Evolutionary conservation across 2,329 filamentous ascomycete species (phyloP).

Genomic region (Colletotrichum aenigma): DNA sequence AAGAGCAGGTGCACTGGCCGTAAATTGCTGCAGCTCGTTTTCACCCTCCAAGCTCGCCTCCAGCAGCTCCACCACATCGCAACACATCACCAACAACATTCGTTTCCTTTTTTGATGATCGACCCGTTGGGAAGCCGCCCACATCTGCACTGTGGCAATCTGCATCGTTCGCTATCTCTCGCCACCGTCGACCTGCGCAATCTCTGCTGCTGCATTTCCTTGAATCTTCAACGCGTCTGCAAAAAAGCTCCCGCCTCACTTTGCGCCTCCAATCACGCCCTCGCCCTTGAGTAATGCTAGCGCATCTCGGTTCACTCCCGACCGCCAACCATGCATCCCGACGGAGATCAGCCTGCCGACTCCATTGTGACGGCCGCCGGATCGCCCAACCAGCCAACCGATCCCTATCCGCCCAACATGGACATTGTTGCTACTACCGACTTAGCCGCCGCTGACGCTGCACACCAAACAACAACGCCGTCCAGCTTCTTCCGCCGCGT

Average conservation of each 20-base stretch:
- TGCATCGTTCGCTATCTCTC: background rate
- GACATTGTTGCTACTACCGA: conserved; percentile 11
- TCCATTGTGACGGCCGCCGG: background rate
- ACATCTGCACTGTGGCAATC: background rate
- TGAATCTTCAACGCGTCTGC: background rate
- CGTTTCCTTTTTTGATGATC: background rate
- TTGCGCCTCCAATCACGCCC: background rate
- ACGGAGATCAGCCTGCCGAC: background rate
- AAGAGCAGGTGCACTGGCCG: background rate
- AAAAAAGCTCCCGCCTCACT: background rate
- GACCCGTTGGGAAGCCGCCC: background rate
- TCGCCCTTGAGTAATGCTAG: conserved; percentile 7
- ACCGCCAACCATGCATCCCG: background rate
- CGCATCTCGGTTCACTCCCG: background rate
- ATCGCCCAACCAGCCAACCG: background rate
- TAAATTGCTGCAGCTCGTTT: background rate
- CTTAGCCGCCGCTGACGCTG: background rate
- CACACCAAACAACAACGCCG: background rate
- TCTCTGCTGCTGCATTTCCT: background rate
- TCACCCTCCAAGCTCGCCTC: background rate
- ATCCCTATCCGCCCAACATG: background rate
- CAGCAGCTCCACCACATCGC: background rate
- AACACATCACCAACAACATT: background rate
- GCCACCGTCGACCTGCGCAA: background rate
- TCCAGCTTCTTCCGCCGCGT: conserved; percentile 39